These are phyloP conservation scores for Cutaneotrichosporon sp. DNA, from an alignment of 1,284 basidiomycete genomes.

Conservation along the genomic window DNA sequence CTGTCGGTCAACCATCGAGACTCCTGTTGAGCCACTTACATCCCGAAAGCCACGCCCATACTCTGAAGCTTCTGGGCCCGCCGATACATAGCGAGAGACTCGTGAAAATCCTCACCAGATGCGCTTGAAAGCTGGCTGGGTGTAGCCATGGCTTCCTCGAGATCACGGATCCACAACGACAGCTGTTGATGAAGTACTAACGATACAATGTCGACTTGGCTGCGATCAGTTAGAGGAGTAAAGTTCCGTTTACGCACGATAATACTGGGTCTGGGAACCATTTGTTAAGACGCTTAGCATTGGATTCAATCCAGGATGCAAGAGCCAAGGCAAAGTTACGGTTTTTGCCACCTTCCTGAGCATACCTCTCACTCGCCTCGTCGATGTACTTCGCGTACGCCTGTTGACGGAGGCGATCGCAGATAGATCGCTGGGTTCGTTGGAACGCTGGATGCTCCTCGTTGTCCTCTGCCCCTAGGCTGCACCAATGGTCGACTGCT, in stretches of 20 bases:
- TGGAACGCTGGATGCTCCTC: conserved; percentile 16
- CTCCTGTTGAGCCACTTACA: conserved; percentile 17
- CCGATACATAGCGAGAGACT: conserved; percentile 80
- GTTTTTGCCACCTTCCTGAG: conserved; percentile 34
- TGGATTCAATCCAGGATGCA: conserved; percentile 84
- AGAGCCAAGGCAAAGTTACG: conserved; percentile 56
- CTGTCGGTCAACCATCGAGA: conserved; percentile 4
- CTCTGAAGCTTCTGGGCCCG: conserved; percentile 57
- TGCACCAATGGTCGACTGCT: conserved; percentile 63
- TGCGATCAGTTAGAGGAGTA: conserved; percentile 34
- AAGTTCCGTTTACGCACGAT: conserved; percentile 56
- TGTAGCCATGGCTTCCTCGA: conserved; percentile 57
- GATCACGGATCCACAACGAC: conserved; percentile 69
- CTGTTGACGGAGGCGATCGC: conserved; percentile 63
- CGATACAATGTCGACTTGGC: conserved; percentile 72
- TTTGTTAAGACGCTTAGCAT: conserved; percentile 68
- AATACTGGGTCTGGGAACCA: conserved; percentile 76
- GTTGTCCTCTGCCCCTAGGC: conserved; percentile 63
- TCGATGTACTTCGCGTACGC: conserved; percentile 65
- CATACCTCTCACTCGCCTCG: conserved; percentile 55
- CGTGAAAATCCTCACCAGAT: conserved; percentile 74
- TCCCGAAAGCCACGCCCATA: conserved; percentile 69
- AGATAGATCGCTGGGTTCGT: conserved; percentile 58
- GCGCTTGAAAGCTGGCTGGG: conserved; percentile 8
- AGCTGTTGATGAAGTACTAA: conserved; percentile 68